phyloP scores from a whole-genome alignment of 2,329 filamentous ascomycete genomes.

The Talaromyces sp. region DNA sequence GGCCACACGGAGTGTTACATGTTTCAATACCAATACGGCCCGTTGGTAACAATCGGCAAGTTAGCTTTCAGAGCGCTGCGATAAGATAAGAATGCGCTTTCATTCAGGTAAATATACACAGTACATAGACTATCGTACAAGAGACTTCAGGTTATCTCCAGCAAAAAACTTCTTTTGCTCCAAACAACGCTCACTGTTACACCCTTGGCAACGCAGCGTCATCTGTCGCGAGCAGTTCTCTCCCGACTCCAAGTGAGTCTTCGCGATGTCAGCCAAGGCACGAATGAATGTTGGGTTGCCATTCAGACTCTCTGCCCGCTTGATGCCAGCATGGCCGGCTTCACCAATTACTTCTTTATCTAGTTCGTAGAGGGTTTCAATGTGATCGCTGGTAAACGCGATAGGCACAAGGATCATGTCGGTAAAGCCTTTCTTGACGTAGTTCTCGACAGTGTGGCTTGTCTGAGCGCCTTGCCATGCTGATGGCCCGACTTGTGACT shows the following conservation, averaged over 20 bases:
- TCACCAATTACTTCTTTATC: conserved; percentile 94
- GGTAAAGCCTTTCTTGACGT: conserved; percentile 85
- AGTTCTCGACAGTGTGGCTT: conserved; percentile 77
- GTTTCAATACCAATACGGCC: conserved; percentile 4
- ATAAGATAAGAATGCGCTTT: neutral
- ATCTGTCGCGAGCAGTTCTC: conserved; percentile 76
- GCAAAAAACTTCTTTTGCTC: conserved; percentile 68
- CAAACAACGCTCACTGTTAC: conserved; percentile 80
- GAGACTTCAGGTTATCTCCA: conserved; percentile 33
- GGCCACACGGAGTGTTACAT: neutral
- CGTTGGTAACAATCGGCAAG: neutral
- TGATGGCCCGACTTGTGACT: conserved; percentile 92
- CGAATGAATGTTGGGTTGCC: conserved; percentile 86
- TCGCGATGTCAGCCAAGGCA: conserved; percentile 82
- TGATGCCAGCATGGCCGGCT: conserved; percentile 70
- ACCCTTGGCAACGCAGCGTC: conserved; percentile 86
- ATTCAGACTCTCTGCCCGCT: conserved; percentile 88
- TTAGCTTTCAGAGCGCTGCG: neutral
- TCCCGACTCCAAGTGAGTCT: conserved; percentile 69
- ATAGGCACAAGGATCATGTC: conserved; percentile 91
- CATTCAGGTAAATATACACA: neutral
- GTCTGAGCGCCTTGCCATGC: conserved; percentile 97
- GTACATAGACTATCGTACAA: conserved; percentile 30
- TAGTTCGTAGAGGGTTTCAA: conserved; percentile 92
- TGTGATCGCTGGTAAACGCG: conserved; percentile 98